Evolutionary conservation across 768 basidiomycete genomes (phyloP).

Genomic region (Lactarius quietus): DNA sequence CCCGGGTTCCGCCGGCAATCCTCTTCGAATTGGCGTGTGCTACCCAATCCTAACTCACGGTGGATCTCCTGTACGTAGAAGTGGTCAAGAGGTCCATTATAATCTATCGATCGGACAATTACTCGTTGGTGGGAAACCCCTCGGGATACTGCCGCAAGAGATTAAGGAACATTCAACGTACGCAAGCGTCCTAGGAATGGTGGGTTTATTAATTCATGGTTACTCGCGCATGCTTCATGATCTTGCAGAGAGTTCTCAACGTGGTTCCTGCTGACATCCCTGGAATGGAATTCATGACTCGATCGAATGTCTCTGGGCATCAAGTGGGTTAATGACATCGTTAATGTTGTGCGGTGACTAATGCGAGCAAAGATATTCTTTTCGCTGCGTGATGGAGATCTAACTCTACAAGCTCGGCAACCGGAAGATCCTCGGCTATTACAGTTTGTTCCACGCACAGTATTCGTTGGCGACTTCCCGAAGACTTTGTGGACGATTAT

Average conservation of each 20-base stretch:
- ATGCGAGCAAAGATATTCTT: neutral
- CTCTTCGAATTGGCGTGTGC: neutral
- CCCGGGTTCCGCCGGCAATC: neutral
- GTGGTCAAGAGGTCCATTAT: conserved; percentile 1
- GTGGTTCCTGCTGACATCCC: neutral
- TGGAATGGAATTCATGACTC: conserved; percentile 10
- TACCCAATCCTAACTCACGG: conserved; percentile 2
- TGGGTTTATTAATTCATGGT: neutral
- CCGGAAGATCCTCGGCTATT: neutral
- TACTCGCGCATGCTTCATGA: neutral
- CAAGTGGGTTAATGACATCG: neutral
- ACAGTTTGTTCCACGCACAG: conserved; percentile 35
- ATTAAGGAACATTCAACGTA: conserved; percentile 3
- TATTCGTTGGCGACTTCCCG: conserved; percentile 34
- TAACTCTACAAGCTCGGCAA: neutral
- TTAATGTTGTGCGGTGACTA: neutral
- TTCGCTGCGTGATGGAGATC: neutral
- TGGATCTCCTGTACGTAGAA: neutral
- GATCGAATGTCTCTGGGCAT: neutral
- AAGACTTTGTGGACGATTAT: neutral
- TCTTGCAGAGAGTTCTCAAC: neutral
- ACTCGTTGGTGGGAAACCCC: neutral
- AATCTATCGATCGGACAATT: conserved; percentile 4
- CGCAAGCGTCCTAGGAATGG: conserved; percentile 1
- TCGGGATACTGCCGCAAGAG: conserved; percentile 10